Evolutionary conservation across 139 green algal genomes (phyloP).

Genomic region (Tetraselmis chui): DNA sequence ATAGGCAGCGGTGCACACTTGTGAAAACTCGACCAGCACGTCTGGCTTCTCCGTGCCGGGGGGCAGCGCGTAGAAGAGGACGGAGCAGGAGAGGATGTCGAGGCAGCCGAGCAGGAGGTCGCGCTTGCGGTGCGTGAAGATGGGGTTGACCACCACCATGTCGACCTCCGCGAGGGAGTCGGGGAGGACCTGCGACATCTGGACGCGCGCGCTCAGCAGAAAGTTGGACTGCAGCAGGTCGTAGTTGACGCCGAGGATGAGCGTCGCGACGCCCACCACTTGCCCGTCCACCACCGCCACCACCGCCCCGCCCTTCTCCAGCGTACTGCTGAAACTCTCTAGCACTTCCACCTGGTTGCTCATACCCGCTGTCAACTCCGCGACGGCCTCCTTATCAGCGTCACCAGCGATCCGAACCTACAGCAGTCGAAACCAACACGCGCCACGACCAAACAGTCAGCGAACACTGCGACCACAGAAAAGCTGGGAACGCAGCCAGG

Average conservation of each 20-base stretch:
- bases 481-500: no score
- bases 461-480: no score
- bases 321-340: neutral
- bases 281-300: slow-evolving; percentile 15
- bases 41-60: slow-evolving; percentile 39
- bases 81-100: neutral
- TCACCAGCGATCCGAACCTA: slow-evolving; percentile 13
- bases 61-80: slow-evolving; percentile 47
- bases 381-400: slow-evolving; percentile 22
- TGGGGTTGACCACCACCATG: slow-evolving; percentile 51
- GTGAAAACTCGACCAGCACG: slow-evolving; percentile 37
- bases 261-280: slow-evolving; percentile 40
- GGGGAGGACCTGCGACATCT: slow-evolving; percentile 17
- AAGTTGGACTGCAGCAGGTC: slow-evolving; percentile 42
- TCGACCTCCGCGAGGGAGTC: slow-evolving; percentile 41
- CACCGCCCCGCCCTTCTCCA: neutral
- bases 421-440: neutral
- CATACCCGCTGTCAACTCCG: slow-evolving; percentile 30
- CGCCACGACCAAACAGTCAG: no score
- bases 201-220: slow-evolving; percentile 18
- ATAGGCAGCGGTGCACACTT: slow-evolving; percentile 1
- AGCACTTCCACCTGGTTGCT: slow-evolving; percentile 14
- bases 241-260: slow-evolving; percentile 35
- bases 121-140: slow-evolving; percentile 32
- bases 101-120: slow-evolving; percentile 11